A percentile compares a stretch with the other conserved stretches of the same genome.
Evolutionary conservation across 495 filamentous ascomycete species (phyloP).

Genomic region (Ramalina peruviana): DNA sequence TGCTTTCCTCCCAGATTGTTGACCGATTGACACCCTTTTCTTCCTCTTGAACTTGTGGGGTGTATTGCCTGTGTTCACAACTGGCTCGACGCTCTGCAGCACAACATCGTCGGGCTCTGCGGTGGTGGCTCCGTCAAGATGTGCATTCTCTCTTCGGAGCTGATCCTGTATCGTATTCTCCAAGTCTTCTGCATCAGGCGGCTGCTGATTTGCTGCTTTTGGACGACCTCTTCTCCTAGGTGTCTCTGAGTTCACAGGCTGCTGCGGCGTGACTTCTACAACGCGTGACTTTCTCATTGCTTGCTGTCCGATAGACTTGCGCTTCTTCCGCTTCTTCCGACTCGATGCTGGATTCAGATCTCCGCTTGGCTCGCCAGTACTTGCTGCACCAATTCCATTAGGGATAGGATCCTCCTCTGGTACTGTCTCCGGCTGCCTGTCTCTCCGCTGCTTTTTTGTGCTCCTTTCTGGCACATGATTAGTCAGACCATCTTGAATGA

Average conservation of each 20-base stretch:
- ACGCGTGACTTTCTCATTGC: not conserved
- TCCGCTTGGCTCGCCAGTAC: not conserved
- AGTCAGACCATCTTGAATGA: too few species aligned
- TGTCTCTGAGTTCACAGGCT: not conserved
- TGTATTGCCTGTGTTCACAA: not conserved
- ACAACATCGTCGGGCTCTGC: not conserved
- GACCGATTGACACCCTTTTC: not conserved
- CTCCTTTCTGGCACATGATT: not conserved
- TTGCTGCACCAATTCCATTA: not conserved
- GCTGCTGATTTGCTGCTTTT: not conserved
- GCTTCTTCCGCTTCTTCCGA: constrained; percentile 13
- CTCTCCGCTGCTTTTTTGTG: not conserved
- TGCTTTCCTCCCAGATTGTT: not conserved
- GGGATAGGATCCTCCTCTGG: not conserved
- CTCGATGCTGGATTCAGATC: not conserved
- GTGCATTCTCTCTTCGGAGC: constrained; percentile 2
- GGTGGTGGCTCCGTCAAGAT: not conserved
- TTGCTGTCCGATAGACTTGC: constrained; percentile 14
- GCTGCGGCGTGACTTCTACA: not conserved
- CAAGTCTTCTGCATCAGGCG: not conserved
- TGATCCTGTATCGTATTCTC: constrained; percentile 1
- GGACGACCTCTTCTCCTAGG: not conserved
- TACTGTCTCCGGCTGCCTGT: not conserved
- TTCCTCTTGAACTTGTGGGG: not conserved
- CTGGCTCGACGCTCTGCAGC: constrained; percentile 1